Evolutionary conservation across 345 rosid species (phyloP).

Genomic region (Rhizophora mangle): DNA sequence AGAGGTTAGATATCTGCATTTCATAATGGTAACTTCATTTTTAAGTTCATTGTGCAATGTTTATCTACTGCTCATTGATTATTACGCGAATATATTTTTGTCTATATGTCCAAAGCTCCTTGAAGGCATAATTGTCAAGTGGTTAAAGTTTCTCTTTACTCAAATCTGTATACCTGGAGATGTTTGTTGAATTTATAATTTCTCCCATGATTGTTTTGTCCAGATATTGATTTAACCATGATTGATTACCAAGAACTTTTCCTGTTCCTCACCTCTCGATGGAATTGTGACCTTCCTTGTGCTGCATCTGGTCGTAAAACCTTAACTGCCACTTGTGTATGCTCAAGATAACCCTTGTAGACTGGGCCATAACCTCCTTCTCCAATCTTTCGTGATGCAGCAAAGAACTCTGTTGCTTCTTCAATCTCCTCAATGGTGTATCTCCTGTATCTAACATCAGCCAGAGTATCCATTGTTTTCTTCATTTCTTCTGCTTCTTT

Average conservation of each 20-base stretch:
- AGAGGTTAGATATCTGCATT: neutral
- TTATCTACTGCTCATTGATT: neutral
- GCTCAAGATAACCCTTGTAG: conserved; percentile 71
- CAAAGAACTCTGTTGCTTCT: conserved; percentile 61
- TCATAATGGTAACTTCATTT: neutral
- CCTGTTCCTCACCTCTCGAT: conserved; percentile 58
- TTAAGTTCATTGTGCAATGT: neutral
- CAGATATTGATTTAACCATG: neutral
- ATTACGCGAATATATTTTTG: neutral
- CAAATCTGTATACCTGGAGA: too few species aligned
- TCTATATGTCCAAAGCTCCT: too few species aligned
- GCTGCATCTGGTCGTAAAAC: conserved; percentile 88
- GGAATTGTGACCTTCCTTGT: conserved; percentile 86
- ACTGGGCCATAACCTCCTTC: conserved; percentile 99
- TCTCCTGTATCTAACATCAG: conserved; percentile 57
- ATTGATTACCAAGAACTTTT: neutral
- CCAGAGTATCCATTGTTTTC: conserved; percentile 29
- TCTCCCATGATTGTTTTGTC: too few species aligned
- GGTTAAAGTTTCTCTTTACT: too few species aligned
- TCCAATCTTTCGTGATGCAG: conserved; percentile 55
- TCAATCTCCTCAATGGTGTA: conserved; percentile 78
- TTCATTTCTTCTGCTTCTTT: conserved; percentile 50
- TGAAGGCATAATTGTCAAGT: too few species aligned
- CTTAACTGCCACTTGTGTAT: conserved; percentile 80
- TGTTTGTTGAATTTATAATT: too few species aligned